phyloP scores from a whole-genome alignment of 352 stramenopile species.

The Thalassiosira allenii region DNA sequence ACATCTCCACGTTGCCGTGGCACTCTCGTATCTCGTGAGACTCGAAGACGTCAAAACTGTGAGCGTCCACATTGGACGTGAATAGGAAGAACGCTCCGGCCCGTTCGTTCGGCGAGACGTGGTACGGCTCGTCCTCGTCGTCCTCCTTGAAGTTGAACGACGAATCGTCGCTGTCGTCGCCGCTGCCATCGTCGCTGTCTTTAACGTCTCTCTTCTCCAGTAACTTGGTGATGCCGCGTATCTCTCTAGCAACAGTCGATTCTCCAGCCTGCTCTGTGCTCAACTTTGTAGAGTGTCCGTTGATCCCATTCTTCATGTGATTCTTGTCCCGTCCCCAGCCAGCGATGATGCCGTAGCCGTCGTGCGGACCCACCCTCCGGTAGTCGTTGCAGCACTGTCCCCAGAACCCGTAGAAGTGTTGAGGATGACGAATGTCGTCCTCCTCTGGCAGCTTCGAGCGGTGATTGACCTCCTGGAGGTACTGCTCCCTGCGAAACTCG shows the following conservation, averaged over 20 bases:
- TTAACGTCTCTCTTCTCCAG: constrained; percentile 51
- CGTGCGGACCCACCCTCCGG: constrained; percentile 86
- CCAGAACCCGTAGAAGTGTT: constrained; percentile 92
- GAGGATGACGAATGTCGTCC: constrained; percentile 53
- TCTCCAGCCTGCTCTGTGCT: too few species aligned
- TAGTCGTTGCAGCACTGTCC: constrained; percentile 90
- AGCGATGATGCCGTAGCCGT: constrained; percentile 72
- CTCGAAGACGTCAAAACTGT: constrained; percentile 88
- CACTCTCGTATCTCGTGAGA: constrained; percentile 89
- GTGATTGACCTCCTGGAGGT: not conserved
- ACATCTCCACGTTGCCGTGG: constrained; percentile 88
- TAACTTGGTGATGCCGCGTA: constrained; percentile 24
- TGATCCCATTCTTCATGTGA: constrained; percentile 61
- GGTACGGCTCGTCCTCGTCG: constrained; percentile 44
- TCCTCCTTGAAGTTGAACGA: constrained; percentile 18
- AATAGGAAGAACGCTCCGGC: constrained; percentile 90
- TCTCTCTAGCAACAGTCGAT: constrained; percentile 28
- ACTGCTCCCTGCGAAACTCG: not conserved
- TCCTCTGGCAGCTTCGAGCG: not conserved
- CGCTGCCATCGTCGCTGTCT: constrained; percentile 56
- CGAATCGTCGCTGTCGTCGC: constrained; percentile 51
- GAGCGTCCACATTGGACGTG: constrained; percentile 92
- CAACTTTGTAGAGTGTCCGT: constrained; percentile 65
- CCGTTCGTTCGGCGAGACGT: constrained; percentile 39
- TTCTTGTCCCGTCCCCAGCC: constrained; percentile 52